phyloP scores from a whole-genome alignment of 495 filamentous ascomycete species.

The Penicillium odoratum region DNA sequence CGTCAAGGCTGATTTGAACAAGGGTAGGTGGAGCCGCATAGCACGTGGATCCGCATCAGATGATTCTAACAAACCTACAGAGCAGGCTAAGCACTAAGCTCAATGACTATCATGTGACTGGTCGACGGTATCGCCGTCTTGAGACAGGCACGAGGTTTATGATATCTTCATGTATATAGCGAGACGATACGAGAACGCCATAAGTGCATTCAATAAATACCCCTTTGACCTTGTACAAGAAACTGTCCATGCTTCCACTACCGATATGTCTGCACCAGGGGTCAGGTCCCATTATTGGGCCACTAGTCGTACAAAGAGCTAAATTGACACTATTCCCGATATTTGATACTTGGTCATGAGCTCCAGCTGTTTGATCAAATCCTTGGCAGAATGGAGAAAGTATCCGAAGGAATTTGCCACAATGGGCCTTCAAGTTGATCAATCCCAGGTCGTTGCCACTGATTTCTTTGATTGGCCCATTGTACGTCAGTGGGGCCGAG shows the following conservation, averaged over 20 bases:
- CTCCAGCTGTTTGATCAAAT: no score
- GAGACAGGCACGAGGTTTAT: background rate
- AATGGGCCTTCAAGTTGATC: background rate
- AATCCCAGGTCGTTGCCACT: background rate
- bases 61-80: background rate
- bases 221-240: background rate
- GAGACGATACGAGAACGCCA: background rate
- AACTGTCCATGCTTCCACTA: no score
- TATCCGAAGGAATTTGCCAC: background rate
- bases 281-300: no score
- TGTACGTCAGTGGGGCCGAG: background rate
- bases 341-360: no score
- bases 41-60: background rate
- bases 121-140: background rate
- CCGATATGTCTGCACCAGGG: no score
- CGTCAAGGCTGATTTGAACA: conserved; percentile 17
- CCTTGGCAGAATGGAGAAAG: no score
- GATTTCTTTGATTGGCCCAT: background rate
- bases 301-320: no score
- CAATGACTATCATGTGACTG: background rate
- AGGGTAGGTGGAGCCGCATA: conserved; percentile 5
- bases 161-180: background rate
- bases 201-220: background rate
- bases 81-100: conserved; percentile 1
- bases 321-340: no score